Evolutionary conservation across 2,329 filamentous ascomycete species (phyloP), one percentile per base, ranked within the genome.

Genomic region (Leptographium procerum): DNA sequence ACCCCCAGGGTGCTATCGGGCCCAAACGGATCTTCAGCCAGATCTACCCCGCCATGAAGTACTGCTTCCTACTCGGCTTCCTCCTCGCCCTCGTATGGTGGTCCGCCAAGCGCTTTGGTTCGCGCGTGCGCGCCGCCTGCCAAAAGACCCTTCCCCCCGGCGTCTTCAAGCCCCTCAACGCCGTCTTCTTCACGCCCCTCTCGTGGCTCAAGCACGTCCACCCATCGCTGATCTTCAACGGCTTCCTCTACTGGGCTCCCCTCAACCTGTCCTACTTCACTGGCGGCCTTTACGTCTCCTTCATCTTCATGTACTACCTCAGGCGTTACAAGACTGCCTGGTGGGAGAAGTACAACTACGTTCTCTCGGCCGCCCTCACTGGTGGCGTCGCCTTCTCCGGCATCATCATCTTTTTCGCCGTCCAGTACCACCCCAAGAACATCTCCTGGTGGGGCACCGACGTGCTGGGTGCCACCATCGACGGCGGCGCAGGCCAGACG

Each of bases 321-420:
- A 50, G 63, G 60, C 61, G 61, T n/a, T 61, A 59, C 54, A 61
- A 63, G 43, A 61, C 59, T 36, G 61, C 61, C n/a, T 66, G 62
- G 62, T 66, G 63, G 63, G 60, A 60, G 13, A 63, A 69, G 63
- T 71, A 71, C 64, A 71, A 70, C 59, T 72, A 70, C 59, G 65
- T 70, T 3, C 56, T 71, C 0, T 67, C 65, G 1, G 68, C 69
- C 8, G 67, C 66, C 2, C 63, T 71, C 24, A 65, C 64, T 2
- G 67, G 63, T 10, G 69, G 65, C 2, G 65, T 71, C 9, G 70
- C 69, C 31, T 60, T 71, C 19, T 67, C 66, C 13, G 70, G 63
- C 3, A 61, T 71, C 8, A 60, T 71, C 55, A 59, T 61, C 43
- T 61, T 61, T 54, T 61, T 61, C 43, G 60, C 60, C 57, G 55